Conservation (phyloP, 768 basidiomycete genomes). For the Russula compacta region DNA sequence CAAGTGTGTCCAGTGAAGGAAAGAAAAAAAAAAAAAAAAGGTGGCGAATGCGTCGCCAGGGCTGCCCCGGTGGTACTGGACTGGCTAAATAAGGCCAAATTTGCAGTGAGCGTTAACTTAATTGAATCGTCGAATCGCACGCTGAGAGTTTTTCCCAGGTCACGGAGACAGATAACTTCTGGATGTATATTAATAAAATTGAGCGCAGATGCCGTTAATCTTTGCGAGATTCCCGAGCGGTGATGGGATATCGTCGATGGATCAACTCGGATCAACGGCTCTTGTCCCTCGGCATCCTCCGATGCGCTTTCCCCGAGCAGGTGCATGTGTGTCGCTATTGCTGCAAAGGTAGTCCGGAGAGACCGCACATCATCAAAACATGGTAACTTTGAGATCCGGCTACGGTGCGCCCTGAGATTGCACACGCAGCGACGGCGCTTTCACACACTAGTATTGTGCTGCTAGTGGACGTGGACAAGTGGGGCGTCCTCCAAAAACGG, state of each 20-base stretch:
- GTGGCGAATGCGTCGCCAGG: neutral
- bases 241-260: neutral
- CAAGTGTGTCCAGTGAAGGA: neutral
- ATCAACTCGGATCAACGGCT: neutral
- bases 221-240: neutral
- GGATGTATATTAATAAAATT: neutral
- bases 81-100: constrained; percentile 4
- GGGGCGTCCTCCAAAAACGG: too few relatives aligned
- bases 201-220: neutral
- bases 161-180: neutral
- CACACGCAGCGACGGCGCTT: too few relatives aligned
- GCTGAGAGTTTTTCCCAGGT: neutral
- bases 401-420: too few relatives aligned
- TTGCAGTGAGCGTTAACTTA: neutral
- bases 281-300: too few relatives aligned
- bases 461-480: too few relatives aligned
- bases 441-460: too few relatives aligned
- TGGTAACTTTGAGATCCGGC: too few relatives aligned
- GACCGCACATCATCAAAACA: too few relatives aligned
- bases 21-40: neutral
- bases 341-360: too few relatives aligned
- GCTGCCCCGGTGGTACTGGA: neutral
- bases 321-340: too few relatives aligned
- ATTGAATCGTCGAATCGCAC: neutral
- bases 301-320: too few relatives aligned